Evolutionary conservation across 805 yeast species (phyloP).

Genomic region (Ogataea sp.): DNA sequence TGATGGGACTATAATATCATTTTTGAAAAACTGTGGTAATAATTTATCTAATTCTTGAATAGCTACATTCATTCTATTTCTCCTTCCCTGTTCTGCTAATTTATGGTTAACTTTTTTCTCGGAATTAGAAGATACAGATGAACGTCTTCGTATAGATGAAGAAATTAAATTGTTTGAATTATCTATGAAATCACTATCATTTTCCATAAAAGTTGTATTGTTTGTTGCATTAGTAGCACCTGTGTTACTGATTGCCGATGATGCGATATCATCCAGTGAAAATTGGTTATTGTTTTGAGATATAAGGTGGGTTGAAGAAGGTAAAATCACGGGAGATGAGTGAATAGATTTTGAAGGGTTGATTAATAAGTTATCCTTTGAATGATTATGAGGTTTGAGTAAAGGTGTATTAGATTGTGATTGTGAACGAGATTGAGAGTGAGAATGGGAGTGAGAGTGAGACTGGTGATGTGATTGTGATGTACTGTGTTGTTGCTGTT

Average conservation of each 20-base stretch:
- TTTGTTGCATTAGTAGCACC: too few relatives aligned
- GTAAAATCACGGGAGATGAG: slow-evolving; percentile 30
- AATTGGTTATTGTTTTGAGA: slow-evolving; percentile 1
- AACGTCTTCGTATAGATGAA: slow-evolving; percentile 3
- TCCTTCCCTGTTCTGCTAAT: slow-evolving; percentile 91
- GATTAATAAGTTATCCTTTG: slow-evolving; percentile 17
- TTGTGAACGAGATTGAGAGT: too few relatives aligned
- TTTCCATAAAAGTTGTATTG: too few relatives aligned
- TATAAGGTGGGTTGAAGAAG: slow-evolving; percentile 10
- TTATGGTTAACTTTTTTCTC: slow-evolving; percentile 73
- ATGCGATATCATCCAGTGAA: slow-evolving; percentile 3
- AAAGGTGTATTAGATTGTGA: slow-evolving; percentile 9
- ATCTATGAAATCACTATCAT: too few relatives aligned
- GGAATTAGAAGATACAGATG: slow-evolving; percentile 6
- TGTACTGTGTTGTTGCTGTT: too few relatives aligned
- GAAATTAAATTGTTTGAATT: background rate
- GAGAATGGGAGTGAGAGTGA: too few relatives aligned
- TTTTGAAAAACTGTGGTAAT: slow-evolving; percentile 52
- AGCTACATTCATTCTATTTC: slow-evolving; percentile 87
- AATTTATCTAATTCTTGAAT: slow-evolving; percentile 63
- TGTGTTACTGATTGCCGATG: too few relatives aligned
- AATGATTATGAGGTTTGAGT: slow-evolving; percentile 8
- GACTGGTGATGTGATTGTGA: background rate
- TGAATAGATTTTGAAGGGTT: slow-evolving; percentile 27
- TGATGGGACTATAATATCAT: slow-evolving; percentile 63